A percentile compares a stretch with the other conserved stretches of the same genome.
These are phyloP conservation scores for Powellomyces hirtus DNA, from an alignment of 192 early-diverging fungal species.

Conservation along the genomic window DNA sequence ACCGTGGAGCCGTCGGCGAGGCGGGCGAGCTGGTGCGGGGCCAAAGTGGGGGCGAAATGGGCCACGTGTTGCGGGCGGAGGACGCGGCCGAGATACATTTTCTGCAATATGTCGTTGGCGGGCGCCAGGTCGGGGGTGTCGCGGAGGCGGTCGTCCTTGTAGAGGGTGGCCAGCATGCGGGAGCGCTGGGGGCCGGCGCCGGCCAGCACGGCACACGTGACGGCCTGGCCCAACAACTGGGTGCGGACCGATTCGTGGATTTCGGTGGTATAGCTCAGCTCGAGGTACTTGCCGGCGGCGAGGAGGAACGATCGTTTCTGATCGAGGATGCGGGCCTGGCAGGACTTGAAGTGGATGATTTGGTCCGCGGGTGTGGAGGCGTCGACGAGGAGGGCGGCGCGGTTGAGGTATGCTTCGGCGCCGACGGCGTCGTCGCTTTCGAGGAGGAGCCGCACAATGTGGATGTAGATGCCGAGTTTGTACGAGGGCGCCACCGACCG, in stretches of 20 bases:
- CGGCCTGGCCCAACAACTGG: constrained; percentile 56
- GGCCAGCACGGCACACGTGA: constrained; percentile 86
- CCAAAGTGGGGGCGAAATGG: constrained; percentile 70
- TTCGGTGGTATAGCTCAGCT: constrained; percentile 70
- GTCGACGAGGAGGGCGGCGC: constrained; percentile 66
- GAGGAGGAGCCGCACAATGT: constrained; percentile 80
- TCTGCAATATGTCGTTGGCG: constrained; percentile 73
- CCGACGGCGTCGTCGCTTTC: constrained; percentile 77
- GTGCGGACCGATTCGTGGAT: constrained; percentile 63
- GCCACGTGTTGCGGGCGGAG: constrained; percentile 75
- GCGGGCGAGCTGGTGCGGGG: constrained; percentile 73
- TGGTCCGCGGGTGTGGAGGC: constrained; percentile 47
- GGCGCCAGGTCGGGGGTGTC: constrained; percentile 56
- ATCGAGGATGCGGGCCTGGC: constrained; percentile 83
- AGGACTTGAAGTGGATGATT: constrained; percentile 68
- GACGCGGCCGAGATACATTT: constrained; percentile 91
- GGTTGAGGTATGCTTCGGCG: constrained; percentile 82
- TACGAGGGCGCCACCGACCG: constrained; percentile 58
- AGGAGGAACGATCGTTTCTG: constrained; percentile 83
- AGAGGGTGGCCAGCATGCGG: constrained; percentile 81
- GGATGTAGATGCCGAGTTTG: constrained; percentile 79
- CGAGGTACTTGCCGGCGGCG: constrained; percentile 80
- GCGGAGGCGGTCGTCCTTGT: constrained; percentile 87
- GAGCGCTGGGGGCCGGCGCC: constrained; percentile 87
- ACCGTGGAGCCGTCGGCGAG: constrained; percentile 75